A percentile compares a stretch with the other conserved stretches of the same genome.
Evolutionary conservation across 2,329 filamentous ascomycete species (phyloP).

Genomic region (Ascochyta koolunga): DNA sequence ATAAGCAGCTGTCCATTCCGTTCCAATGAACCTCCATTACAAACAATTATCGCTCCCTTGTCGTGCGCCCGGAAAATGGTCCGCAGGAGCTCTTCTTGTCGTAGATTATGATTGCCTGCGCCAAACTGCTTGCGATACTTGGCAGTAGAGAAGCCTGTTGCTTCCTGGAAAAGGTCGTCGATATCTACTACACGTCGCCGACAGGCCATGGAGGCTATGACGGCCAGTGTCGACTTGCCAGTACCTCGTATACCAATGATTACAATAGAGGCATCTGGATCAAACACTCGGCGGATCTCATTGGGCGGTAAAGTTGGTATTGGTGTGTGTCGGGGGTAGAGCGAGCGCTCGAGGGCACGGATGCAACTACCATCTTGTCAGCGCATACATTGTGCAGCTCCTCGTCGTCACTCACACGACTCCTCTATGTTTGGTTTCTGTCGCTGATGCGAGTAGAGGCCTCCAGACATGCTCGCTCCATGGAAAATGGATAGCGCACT

Average conservation of each 20-base stretch:
- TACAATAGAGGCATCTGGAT: constrained; percentile 71
- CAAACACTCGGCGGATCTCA: constrained; percentile 53
- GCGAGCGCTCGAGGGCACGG: constrained; percentile 31
- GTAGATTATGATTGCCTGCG: constrained; percentile 65
- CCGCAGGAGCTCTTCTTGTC: constrained; percentile 67
- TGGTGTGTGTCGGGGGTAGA: constrained; percentile 39
- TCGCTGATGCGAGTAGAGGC: constrained; percentile 5
- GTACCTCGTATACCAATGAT: constrained; percentile 75
- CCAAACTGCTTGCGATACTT: constrained; percentile 69
- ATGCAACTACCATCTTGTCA: constrained; percentile 23
- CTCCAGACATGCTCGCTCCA: constrained; percentile 6
- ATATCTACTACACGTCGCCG: constrained; percentile 71
- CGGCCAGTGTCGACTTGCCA: constrained; percentile 76
- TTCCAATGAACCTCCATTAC: constrained; percentile 72
- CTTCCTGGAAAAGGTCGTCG: constrained; percentile 70
- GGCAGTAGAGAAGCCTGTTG: constrained; percentile 66
- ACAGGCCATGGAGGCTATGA: constrained; percentile 76
- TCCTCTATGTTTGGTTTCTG: constrained; percentile 6
- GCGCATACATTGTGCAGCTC: not conserved
- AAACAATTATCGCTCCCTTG: constrained; percentile 71
- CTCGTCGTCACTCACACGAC: constrained; percentile 6
- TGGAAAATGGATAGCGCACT: constrained; percentile 6
- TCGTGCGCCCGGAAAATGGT: constrained; percentile 64
- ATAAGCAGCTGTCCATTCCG: constrained; percentile 66
- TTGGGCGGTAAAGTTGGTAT: constrained; percentile 21